phyloP scores from a whole-genome alignment of 148 eudicot species.

The Polygonum maritimum region DNA sequence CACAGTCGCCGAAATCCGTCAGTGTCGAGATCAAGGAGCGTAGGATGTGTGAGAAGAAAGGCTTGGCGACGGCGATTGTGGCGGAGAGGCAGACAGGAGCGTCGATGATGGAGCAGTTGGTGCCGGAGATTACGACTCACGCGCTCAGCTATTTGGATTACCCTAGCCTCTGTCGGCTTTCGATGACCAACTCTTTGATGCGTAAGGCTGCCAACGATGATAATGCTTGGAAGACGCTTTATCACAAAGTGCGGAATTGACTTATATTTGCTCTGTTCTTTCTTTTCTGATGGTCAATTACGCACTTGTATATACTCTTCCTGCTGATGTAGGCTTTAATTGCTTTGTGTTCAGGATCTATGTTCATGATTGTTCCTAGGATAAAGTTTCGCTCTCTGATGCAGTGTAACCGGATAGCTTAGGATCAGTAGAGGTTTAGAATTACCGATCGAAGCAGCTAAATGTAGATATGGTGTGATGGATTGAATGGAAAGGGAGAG shows the following conservation, averaged over 20 bases:
- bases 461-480: too few species aligned
- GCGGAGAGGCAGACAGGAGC: slow-evolving; percentile 54
- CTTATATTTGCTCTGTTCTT: neutral
- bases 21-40: neutral
- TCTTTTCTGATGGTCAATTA: neutral
- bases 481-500: too few species aligned
- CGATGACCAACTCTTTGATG: slow-evolving; percentile 91
- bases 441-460: too few species aligned
- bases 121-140: slow-evolving; percentile 90
- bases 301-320: neutral
- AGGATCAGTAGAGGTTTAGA: too few species aligned
- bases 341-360: neutral
- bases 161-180: slow-evolving; percentile 77
- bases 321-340: neutral
- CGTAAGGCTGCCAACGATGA: slow-evolving; percentile 95
- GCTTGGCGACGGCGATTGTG: slow-evolving; percentile 18
- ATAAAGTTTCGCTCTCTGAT: neutral
- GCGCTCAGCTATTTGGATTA: slow-evolving; percentile 89
- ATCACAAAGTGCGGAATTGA: slow-evolving; percentile 53
- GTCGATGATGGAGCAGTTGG: slow-evolving; percentile 96
- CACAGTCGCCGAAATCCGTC: slow-evolving; percentile 12
- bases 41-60: slow-evolving; percentile 27
- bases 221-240: slow-evolving; percentile 94
- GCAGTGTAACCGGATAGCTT: too few species aligned
- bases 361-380: neutral